These are phyloP conservation scores for Rhodamnia argentea DNA, from an alignment of 345 rosid genomes.

Conservation along the genomic window DNA sequence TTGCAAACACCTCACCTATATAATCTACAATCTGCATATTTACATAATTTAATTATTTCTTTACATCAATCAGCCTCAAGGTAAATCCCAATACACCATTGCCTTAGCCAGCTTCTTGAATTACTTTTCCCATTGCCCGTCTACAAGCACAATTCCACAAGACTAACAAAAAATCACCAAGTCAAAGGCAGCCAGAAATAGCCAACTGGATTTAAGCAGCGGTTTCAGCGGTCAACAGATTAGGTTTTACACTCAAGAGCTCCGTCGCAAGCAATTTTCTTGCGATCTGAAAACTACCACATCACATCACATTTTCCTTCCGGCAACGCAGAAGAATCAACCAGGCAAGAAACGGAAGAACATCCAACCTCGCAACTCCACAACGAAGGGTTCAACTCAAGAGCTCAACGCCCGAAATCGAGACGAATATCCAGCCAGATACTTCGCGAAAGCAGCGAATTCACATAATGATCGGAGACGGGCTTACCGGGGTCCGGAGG, in stretches of 20 bases:
- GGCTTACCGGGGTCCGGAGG: constrained; percentile 11
- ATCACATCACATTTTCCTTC: neutral
- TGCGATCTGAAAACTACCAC: neutral
- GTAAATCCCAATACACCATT: neutral
- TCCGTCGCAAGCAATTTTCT: neutral
- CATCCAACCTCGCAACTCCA: neutral
- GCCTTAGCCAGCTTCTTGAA: neutral
- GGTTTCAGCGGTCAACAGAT: neutral
- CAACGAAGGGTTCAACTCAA: neutral
- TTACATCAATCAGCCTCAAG: neutral
- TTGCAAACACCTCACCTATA: neutral
- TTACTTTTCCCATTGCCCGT: neutral
- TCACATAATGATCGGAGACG: neutral
- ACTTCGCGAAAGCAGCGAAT: neutral
- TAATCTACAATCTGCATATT: neutral
- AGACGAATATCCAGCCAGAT: neutral
- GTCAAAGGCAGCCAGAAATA: neutral
- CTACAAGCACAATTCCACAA: neutral
- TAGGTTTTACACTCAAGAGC: neutral
- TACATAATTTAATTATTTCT: neutral
- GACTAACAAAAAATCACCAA: neutral
- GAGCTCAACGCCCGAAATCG: neutral
- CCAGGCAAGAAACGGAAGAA: neutral
- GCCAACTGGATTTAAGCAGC: neutral
- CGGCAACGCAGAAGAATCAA: neutral